phyloP scores from a whole-genome alignment of 1,139 yeast genomes.

The Suhomyces terraborum region DNA sequence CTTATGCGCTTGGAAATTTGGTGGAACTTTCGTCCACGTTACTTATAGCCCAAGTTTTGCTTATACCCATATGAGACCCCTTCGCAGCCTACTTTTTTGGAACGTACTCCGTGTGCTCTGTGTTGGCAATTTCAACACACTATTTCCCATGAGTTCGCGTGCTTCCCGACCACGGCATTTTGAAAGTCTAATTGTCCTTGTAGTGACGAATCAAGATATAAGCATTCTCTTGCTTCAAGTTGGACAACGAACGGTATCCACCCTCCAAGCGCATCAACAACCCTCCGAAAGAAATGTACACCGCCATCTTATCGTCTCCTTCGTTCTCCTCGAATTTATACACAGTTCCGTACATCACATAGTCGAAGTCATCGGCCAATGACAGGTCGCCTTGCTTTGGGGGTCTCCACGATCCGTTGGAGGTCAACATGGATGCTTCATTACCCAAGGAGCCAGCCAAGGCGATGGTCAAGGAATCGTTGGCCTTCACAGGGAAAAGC shows the following conservation, averaged over 20 bases:
- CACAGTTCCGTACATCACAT: conserved; percentile 97
- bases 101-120: too few species aligned
- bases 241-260: conserved; percentile 83
- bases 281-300: conserved; percentile 95
- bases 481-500: conserved; percentile 78
- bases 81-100: too few species aligned
- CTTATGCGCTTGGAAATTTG: too few species aligned
- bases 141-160: too few species aligned
- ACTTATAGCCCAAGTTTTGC: too few species aligned
- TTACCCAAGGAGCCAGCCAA: conserved; percentile 78
- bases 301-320: conserved; percentile 74
- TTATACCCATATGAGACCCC: too few species aligned
- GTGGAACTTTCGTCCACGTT: too few species aligned
- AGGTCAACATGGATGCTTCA: conserved; percentile 53
- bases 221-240: conserved; percentile 91
- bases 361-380: conserved; percentile 95
- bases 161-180: too few species aligned
- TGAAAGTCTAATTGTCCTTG: conserved; percentile 37
- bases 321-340: conserved; percentile 92
- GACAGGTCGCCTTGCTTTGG: conserved; percentile 82
- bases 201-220: conserved; percentile 83
- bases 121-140: too few species aligned
- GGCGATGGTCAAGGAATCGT: conserved; percentile 85
- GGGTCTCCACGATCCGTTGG: conserved; percentile 87
- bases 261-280: conserved; percentile 93